These are phyloP conservation scores for Aureobasidium musti DNA, from an alignment of 2,329 filamentous ascomycete species.

Conservation along the genomic window DNA sequence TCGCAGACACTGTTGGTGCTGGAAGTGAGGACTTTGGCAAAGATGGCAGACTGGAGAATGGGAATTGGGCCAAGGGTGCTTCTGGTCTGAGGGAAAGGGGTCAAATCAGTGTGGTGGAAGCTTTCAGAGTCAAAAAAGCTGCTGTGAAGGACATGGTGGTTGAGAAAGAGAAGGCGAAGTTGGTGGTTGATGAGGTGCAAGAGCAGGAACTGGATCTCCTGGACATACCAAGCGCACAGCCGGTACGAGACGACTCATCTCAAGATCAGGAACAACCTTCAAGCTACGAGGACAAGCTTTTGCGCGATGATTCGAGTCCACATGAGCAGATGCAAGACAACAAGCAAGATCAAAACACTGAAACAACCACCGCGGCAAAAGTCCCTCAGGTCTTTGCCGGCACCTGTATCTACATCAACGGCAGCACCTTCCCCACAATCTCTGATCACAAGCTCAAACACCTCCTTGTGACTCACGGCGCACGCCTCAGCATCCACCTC, in stretches of 20 bases:
- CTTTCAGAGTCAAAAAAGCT: conserved; percentile 32
- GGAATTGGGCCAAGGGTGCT: conserved; percentile 53
- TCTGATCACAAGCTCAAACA: conserved; percentile 86
- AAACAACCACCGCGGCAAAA: background rate
- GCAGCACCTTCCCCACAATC: conserved; percentile 75
- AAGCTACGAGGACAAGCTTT: background rate
- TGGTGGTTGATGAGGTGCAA: conserved; percentile 32
- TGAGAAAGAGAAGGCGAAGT: conserved; percentile 32
- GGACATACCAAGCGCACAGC: conserved; percentile 16
- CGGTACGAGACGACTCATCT: background rate
- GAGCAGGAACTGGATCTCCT: conserved; percentile 18
- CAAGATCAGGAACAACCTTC: background rate
- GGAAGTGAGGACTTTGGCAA: conserved; percentile 60
- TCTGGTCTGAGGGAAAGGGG: conserved; percentile 52
- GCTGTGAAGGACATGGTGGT: conserved; percentile 20
- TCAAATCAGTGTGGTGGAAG: conserved; percentile 47
- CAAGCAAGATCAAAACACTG: background rate
- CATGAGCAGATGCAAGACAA: background rate
- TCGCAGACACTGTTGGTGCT: conserved; percentile 66
- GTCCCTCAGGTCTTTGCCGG: conserved; percentile 58
- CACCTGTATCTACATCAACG: conserved; percentile 81
- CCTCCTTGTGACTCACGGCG: conserved; percentile 73
- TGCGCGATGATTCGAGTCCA: background rate
- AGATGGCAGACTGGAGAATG: conserved; percentile 55
- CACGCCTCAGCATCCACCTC: conserved; percentile 67